phyloP scores from a whole-genome alignment of 2,329 filamentous ascomycete genomes.

The Trichothecium roseum region DNA sequence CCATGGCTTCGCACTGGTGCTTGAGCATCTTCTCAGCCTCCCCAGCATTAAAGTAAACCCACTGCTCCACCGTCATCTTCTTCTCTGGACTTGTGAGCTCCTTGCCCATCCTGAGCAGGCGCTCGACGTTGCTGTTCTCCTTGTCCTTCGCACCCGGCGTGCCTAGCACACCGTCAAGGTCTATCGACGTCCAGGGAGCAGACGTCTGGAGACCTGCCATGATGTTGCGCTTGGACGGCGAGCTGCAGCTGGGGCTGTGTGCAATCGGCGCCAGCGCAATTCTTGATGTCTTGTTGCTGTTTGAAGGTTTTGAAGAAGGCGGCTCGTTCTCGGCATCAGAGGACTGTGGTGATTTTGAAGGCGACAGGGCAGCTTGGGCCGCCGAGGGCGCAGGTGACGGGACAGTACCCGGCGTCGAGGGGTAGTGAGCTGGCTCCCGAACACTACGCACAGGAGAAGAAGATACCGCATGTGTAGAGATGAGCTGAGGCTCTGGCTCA shows the following conservation, averaged over 20 bases:
- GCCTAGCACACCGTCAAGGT: conserved; percentile 64
- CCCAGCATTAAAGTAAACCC: conserved; percentile 74
- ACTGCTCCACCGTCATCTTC: conserved; percentile 87
- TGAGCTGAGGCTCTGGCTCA: too few relatives aligned
- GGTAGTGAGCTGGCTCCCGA: background rate
- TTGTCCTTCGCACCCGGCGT: conserved; percentile 30
- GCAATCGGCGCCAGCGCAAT: conserved; percentile 34
- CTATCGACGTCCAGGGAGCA: conserved; percentile 60
- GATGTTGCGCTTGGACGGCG: conserved; percentile 52
- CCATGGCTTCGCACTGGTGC: conserved; percentile 72
- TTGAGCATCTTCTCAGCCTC: conserved; percentile 72
- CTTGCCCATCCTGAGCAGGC: conserved; percentile 42
- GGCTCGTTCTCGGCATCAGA: conserved; percentile 75
- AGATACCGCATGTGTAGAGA: too few relatives aligned
- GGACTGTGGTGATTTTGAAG: conserved; percentile 61
- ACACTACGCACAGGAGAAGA: too few relatives aligned
- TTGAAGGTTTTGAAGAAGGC: conserved; percentile 53
- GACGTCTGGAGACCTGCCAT: conserved; percentile 46
- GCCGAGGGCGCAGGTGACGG: conserved; percentile 20
- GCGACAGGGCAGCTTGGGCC: conserved; percentile 44
- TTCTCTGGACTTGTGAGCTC: conserved; percentile 68
- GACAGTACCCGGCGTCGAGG: conserved; percentile 3
- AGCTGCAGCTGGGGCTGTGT: conserved; percentile 38
- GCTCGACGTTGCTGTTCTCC: conserved; percentile 37
- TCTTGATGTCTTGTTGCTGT: conserved; percentile 32